Conservation (phyloP, 2,329 filamentous ascomycete genomes). For the Truncatella angustata region DNA sequence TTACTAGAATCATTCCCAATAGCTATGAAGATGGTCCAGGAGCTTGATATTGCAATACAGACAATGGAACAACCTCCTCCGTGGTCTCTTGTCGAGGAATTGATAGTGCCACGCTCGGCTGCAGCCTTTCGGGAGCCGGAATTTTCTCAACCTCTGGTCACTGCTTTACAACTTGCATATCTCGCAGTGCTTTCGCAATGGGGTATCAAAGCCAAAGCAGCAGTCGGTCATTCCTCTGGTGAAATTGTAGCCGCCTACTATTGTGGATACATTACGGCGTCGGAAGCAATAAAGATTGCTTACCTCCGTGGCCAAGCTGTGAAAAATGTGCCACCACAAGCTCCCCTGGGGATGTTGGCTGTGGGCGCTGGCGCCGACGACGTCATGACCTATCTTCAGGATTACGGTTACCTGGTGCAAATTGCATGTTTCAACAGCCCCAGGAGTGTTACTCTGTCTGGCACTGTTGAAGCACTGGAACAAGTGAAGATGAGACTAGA, state of each 20-base stretch:
- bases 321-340: too few relatives aligned
- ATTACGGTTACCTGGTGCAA: background rate
- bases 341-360: background rate
- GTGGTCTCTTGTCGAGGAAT: slow-evolving; percentile 11
- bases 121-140: slow-evolving; percentile 17
- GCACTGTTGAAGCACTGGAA: background rate
- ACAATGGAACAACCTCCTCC: slow-evolving; percentile 13
- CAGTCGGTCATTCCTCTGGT: slow-evolving; percentile 36
- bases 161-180: slow-evolving; percentile 41
- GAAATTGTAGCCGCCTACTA: slow-evolving; percentile 45
- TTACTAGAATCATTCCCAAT: slow-evolving; percentile 13
- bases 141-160: slow-evolving; percentile 37
- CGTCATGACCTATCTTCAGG: background rate
- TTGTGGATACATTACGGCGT: background rate
- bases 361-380: background rate
- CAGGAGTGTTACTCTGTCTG: background rate
- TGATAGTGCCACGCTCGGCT: too few relatives aligned
- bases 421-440: background rate
- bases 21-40: slow-evolving; percentile 12
- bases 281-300: too few relatives aligned
- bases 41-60: slow-evolving; percentile 13
- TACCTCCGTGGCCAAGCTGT: background rate
- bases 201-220: slow-evolving; percentile 31
- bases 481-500: background rate
- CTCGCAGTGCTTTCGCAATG: slow-evolving; percentile 37